phyloP scores from a whole-genome alignment of 768 basidiomycete species.

The Boletus bicolor region DNA sequence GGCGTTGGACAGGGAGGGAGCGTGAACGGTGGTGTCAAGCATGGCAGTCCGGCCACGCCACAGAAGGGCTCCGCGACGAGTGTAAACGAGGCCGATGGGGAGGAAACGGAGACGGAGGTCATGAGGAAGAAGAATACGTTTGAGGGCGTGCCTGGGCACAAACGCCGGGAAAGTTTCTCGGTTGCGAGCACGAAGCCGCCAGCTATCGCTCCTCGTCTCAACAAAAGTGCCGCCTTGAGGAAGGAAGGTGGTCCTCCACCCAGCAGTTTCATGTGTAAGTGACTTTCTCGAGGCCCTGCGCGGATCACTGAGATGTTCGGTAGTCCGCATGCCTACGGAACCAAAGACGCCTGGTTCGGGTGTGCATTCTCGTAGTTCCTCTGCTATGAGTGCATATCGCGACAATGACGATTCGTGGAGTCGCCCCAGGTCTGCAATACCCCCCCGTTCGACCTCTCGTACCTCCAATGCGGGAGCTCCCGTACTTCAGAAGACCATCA shows the following conservation, averaged over 20 bases:
- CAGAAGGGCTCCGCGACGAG: constrained; percentile 13
- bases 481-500: constrained; percentile 16
- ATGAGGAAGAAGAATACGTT: constrained; percentile 48
- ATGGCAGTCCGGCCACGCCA: constrained; percentile 7
- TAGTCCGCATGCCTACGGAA: constrained; percentile 47
- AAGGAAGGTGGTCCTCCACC: constrained; percentile 52
- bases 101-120: constrained; percentile 27
- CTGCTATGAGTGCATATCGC: constrained; percentile 32
- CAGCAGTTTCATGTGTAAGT: constrained; percentile 69
- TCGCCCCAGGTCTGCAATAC: constrained; percentile 19
- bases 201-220: constrained; percentile 41
- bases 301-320: constrained; percentile 1
- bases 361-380: constrained; percentile 41
- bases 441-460: constrained; percentile 44
- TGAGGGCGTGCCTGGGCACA: constrained; percentile 82
- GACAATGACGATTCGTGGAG: constrained; percentile 17
- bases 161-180: constrained; percentile 68
- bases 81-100: constrained; percentile 29
- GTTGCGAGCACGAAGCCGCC: constrained; percentile 55
- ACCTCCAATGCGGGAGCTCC: constrained; percentile 26
- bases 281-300: too few relatives aligned
- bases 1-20: neutral
- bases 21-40: constrained; percentile 5
- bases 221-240: constrained; percentile 42
- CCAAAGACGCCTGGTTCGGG: constrained; percentile 41